Evolutionary conservation across 164 flowering plant species (phyloP).

Genomic region (Stephania cephalantha): DNA sequence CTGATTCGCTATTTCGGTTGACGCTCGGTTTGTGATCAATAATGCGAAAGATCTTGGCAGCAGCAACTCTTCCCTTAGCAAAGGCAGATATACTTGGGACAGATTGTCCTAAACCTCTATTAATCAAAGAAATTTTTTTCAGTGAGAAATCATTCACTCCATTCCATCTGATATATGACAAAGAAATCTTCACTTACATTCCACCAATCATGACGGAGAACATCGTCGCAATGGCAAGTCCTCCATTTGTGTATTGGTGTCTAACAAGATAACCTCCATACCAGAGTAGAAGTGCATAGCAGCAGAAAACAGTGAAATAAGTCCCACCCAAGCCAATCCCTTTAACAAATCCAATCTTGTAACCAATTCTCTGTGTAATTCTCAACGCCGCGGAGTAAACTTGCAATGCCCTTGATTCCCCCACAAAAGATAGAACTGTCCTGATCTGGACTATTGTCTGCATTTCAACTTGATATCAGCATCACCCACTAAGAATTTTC

Average conservation of each 20-base stretch:
- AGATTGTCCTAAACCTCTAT: constrained; percentile 82
- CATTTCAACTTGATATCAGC: constrained; percentile 24
- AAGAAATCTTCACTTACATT: constrained; percentile 49
- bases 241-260: constrained; percentile 84
- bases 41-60: constrained; percentile 67
- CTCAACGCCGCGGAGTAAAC: constrained; percentile 64
- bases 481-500: constrained; percentile 4
- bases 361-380: constrained; percentile 65
- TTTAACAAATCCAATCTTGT: constrained; percentile 79
- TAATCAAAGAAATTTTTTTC: constrained; percentile 7
- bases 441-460: constrained; percentile 91
- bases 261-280: constrained; percentile 94
- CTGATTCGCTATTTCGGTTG: constrained; percentile 53
- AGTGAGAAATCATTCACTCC: not conserved
- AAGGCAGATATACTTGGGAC: constrained; percentile 89
- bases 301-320: constrained; percentile 91
- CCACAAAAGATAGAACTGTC: constrained; percentile 79
- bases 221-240: constrained; percentile 95
- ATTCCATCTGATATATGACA: not conserved
- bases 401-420: constrained; percentile 77
- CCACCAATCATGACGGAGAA: constrained; percentile 96
- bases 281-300: constrained; percentile 94
- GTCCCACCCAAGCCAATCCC: constrained; percentile 93
- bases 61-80: constrained; percentile 89
- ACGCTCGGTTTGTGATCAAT: constrained; percentile 79